These are phyloP conservation scores for Xerocomus amazonicus DNA, from an alignment of 1,284 basidiomycete genomes.

Conservation along the genomic window DNA sequence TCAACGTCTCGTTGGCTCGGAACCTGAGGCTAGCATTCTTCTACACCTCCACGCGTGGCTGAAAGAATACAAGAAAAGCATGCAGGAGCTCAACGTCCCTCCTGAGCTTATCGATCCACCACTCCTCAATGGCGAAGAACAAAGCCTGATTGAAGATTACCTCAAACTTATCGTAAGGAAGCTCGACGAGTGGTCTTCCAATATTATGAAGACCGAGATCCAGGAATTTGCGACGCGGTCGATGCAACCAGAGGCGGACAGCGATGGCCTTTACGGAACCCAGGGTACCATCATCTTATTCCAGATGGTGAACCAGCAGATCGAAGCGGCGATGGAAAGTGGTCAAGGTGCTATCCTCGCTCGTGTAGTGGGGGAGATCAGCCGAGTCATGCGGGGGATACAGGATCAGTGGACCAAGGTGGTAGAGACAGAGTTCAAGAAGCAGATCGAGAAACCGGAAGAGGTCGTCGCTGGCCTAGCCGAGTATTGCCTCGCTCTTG, in stretches of 20 bases:
- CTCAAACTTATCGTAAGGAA: constrained; percentile 90
- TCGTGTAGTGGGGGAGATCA: constrained; percentile 85
- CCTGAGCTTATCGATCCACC: constrained; percentile 83
- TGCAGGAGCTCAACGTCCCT: constrained; percentile 89
- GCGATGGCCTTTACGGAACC: constrained; percentile 87
- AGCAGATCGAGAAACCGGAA: constrained; percentile 85
- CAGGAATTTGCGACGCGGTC: constrained; percentile 81
- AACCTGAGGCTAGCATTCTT: constrained; percentile 84
- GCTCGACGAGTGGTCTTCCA: constrained; percentile 95
- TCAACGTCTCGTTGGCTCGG: constrained; percentile 67
- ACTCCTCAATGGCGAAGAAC: constrained; percentile 90
- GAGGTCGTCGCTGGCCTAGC: constrained; percentile 86
- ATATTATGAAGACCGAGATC: constrained; percentile 90
- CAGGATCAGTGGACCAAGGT: constrained; percentile 88
- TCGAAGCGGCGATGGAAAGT: constrained; percentile 93
- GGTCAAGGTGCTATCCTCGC: constrained; percentile 93
- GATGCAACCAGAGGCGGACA: constrained; percentile 85
- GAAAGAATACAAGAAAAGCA: constrained; percentile 92
- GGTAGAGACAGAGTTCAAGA: constrained; percentile 84
- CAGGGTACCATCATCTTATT: constrained; percentile 95
- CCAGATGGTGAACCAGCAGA: constrained; percentile 98
- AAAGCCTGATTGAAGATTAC: constrained; percentile 94
- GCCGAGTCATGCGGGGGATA: constrained; percentile 86
- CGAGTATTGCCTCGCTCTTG: constrained; percentile 97
- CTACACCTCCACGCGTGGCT: constrained; percentile 89